Base-by-base conservation (phyloP, 345 rosid species). In the Cardiospermum halicacabum region DNA sequence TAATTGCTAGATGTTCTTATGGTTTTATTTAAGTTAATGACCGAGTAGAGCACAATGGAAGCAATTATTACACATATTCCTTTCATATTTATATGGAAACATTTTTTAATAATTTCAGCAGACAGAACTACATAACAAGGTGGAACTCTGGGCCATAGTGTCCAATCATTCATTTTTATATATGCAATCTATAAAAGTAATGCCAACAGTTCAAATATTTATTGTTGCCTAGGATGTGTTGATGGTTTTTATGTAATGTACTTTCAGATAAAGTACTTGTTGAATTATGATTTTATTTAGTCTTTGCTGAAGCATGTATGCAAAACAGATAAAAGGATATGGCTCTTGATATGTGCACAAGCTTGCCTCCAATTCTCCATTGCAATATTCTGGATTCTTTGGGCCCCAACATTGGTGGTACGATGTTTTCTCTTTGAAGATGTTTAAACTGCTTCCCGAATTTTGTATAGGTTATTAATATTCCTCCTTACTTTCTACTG, bases 321-420 rank as follows among this genome's bases (percentile, higher is more conserved):
- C 27, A 74, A 54, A 19, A 54, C 86, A 94, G 99, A 94, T 81
- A 91, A 82, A 82, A 81, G 93, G 77, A 77, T 89, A 69, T 85
- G 80, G 91, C 75, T 89, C 28, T 72, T 94, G 59, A 88, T 86
- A 65, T 79, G 77, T 53, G 77, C 97, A 66, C 99, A 94, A 72
- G 83, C 87, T 77, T 83, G 87, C 75, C 87, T 94, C 69, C 91
- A 85, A 69, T 91, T 94, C 75, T 84, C 99, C 3, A 75, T 83
- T 65, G 83, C 79, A 22, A 68, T 84, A 61, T 87, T 89, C 81
- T 91, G 97, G 97, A 87, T 94, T 74, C 81, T 94, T 19, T 94
- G 97, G 99, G 91, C 97, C 36, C 93, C 99, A 56, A 83, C 87
- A 16, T 69, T 89, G 74, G 97, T 89, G 96, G 97, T 94, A 87